Evolutionary conservation across 169 alveolate genomes (phyloP).

Genomic region (Fabrea salina): DNA sequence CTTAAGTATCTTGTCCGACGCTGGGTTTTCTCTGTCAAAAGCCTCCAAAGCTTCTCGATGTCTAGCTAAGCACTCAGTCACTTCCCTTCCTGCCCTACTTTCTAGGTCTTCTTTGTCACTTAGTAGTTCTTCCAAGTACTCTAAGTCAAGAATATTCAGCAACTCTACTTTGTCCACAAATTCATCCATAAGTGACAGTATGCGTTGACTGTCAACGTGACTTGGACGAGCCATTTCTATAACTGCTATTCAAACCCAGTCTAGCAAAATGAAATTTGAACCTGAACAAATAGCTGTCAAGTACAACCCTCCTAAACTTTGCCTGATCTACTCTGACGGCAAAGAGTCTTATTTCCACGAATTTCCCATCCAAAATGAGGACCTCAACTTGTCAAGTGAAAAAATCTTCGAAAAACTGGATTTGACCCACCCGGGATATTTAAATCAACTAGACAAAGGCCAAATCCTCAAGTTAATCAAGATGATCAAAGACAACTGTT

Average conservation of each 20-base stretch:
- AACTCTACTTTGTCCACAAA: background rate
- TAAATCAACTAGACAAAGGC: background rate
- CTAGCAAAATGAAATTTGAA: background rate
- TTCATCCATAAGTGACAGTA: constrained; percentile 4
- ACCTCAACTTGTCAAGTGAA: background rate
- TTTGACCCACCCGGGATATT: constrained; percentile 20
- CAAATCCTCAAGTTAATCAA: background rate
- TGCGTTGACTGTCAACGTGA: constrained; percentile 33
- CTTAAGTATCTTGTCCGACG: background rate
- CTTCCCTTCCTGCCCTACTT: background rate
- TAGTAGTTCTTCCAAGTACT: constrained; percentile 3
- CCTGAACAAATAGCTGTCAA: constrained; percentile 15
- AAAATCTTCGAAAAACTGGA: background rate
- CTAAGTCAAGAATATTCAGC: background rate
- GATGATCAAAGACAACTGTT: constrained; percentile 8
- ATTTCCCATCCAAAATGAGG: background rate
- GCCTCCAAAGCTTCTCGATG: background rate
- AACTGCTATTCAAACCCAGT: too few species aligned
- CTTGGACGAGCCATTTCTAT: constrained; percentile 29
- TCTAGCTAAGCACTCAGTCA: background rate
- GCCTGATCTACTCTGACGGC: background rate
- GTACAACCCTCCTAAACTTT: constrained; percentile 28
- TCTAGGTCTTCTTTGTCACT: background rate
- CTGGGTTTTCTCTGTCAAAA: background rate
- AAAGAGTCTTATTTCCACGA: constrained; percentile 13